A percentile compares a stretch with the other conserved stretches of the same genome.
Evolutionary conservation across 2,329 filamentous ascomycete genomes (phyloP).

Genomic region (Epichloe gansuensis): DNA sequence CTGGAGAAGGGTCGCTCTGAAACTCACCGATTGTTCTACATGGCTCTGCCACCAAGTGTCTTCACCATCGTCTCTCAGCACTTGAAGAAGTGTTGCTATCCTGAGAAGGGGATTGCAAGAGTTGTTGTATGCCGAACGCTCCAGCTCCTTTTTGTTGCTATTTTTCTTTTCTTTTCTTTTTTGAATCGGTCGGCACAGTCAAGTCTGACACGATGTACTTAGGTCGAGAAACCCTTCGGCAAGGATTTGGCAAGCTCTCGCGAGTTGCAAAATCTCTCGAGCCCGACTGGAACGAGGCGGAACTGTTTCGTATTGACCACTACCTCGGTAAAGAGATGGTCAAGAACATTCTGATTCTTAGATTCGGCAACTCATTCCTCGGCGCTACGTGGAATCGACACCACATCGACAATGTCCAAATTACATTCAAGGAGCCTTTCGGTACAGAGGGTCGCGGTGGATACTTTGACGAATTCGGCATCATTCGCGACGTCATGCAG

Average conservation of each 20-base stretch:
- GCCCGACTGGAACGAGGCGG: constrained; percentile 97
- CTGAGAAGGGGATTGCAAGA: constrained; percentile 75
- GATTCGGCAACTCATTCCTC: constrained; percentile 98
- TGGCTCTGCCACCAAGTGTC: constrained; percentile 94
- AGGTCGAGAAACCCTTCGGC: constrained; percentile 99
- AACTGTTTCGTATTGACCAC: constrained; percentile 98
- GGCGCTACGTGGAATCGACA: constrained; percentile 98
- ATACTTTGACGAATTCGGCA: constrained; percentile 99
- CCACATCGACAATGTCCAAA: constrained; percentile 98
- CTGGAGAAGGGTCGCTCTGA: constrained; percentile 74
- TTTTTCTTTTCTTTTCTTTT: not conserved
- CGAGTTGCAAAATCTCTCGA: constrained; percentile 86
- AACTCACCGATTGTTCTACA: constrained; percentile 94
- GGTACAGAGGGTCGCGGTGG: constrained; percentile 95
- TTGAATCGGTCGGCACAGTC: not conserved
- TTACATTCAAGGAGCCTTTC: constrained; percentile 98
- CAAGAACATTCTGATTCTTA: constrained; percentile 96
- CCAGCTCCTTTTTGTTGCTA: constrained; percentile 4
- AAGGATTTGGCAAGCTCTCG: constrained; percentile 92
- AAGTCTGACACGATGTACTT: constrained; percentile 6
- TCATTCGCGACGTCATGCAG: constrained; percentile 99
- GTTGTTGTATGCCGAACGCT: constrained; percentile 61
- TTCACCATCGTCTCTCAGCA: constrained; percentile 98
- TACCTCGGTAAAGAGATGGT: constrained; percentile 99
- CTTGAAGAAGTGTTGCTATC: constrained; percentile 95